A percentile compares a stretch with the other conserved stretches of the same genome.
Conservation (phyloP, 2,329 filamentous ascomycete species). For the Phialophora expanda region DNA sequence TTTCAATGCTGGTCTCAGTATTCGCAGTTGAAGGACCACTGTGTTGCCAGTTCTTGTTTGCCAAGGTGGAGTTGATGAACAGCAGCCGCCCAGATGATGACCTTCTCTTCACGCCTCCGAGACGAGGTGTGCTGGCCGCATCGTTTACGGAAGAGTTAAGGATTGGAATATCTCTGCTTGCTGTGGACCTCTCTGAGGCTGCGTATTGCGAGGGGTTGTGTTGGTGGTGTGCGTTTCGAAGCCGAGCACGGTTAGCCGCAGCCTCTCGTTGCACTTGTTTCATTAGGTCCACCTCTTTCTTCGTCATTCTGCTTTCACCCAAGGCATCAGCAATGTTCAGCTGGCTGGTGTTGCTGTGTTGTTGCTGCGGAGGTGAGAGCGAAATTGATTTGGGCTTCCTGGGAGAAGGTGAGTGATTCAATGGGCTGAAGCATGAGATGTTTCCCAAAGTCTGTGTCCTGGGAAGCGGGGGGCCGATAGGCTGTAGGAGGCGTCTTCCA, state of each 20-base stretch:
- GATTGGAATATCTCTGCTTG: not conserved
- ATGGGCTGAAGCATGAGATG: constrained; percentile 32
- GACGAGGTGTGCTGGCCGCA: not conserved
- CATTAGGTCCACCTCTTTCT: constrained; percentile 31
- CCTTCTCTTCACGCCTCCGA: constrained; percentile 9
- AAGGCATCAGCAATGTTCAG: constrained; percentile 28
- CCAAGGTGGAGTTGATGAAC: constrained; percentile 25
- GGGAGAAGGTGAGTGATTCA: constrained; percentile 27
- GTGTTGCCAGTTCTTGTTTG: constrained; percentile 16
- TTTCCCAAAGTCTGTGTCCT: constrained; percentile 34
- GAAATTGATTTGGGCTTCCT: constrained; percentile 23
- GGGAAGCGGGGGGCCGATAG: constrained; percentile 34
- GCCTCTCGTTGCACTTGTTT: constrained; percentile 32
- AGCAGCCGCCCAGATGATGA: constrained; percentile 6
- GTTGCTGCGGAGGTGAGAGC: constrained; percentile 3
- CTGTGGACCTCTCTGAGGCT: not conserved
- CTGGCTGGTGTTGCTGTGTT: constrained; percentile 16
- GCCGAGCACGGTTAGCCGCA: constrained; percentile 25
- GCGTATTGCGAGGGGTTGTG: not conserved
- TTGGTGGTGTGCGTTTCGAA: constrained; percentile 21
- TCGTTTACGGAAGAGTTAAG: constrained; percentile 12
- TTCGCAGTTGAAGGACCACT: constrained; percentile 13
- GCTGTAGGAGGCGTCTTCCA: constrained; percentile 32
- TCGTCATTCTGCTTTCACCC: constrained; percentile 33
- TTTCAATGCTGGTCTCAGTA: constrained; percentile 22